phyloP scores from a whole-genome alignment of 2,329 filamentous ascomycete genomes.

The Rhynchosporium secalis region DNA sequence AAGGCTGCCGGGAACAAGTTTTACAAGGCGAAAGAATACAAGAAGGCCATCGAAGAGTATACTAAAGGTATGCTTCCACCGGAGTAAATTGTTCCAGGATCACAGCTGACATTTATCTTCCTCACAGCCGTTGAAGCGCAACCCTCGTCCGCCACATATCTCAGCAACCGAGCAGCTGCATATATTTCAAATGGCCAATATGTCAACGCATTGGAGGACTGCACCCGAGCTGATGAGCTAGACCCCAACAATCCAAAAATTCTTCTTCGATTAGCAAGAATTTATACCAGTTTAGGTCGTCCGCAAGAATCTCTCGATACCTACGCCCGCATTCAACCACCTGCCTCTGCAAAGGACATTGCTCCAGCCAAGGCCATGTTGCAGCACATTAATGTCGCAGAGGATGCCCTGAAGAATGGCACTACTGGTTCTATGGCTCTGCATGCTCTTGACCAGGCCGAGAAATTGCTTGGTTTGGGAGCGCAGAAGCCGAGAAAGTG shows the following conservation, averaged over 20 bases:
- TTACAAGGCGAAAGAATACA: constrained; percentile 92
- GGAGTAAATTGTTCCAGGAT: not conserved
- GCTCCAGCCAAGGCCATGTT: constrained; percentile 82
- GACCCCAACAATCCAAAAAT: constrained; percentile 88
- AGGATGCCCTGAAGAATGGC: constrained; percentile 72
- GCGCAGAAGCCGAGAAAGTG: constrained; percentile 86
- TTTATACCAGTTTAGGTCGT: constrained; percentile 83
- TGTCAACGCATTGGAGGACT: constrained; percentile 80
- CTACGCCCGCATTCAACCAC: constrained; percentile 76
- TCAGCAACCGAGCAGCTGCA: constrained; percentile 92
- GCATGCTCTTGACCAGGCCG: constrained; percentile 87
- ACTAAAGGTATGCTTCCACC: constrained; percentile 69
- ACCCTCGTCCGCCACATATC: constrained; percentile 82
- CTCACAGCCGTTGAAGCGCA: constrained; percentile 81
- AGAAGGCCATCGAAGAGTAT: constrained; percentile 87
- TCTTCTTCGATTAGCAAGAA: constrained; percentile 80
- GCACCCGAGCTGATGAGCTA: constrained; percentile 75
- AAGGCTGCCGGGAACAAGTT: constrained; percentile 94
- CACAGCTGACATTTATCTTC: constrained; percentile 20
- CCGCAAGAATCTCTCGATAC: constrained; percentile 84
- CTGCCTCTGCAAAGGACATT: constrained; percentile 82
- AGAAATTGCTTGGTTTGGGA: constrained; percentile 72
- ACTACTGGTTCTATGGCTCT: constrained; percentile 88
- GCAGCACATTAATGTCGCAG: constrained; percentile 75
- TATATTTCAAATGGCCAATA: constrained; percentile 87